Percentiles rank a stretch among this genome's conserved stretches.
These are phyloP conservation scores for Geotrichum phurueaensis DNA, from an alignment of 1,139 yeast genomes.

Conservation along the genomic window DNA sequence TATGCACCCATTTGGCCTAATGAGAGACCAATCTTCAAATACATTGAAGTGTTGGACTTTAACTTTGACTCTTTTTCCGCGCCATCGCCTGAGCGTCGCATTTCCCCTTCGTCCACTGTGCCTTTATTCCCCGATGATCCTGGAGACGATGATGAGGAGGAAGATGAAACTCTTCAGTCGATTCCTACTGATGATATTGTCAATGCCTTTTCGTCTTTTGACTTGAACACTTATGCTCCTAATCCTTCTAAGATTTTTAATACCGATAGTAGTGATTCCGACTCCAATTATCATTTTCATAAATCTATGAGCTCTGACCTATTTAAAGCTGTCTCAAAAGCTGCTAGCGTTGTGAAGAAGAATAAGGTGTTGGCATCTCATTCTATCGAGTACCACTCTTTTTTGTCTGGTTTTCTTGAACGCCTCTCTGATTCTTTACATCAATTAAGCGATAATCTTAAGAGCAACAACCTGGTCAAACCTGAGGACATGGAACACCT, in stretches of 20 bases:
- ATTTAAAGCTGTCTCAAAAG: neutral
- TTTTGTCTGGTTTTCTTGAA: conserved; percentile 9
- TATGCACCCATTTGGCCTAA: neutral
- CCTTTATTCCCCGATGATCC: conserved; percentile 9
- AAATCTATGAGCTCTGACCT: neutral
- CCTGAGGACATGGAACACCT: conserved; percentile 6
- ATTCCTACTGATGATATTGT: conserved; percentile 2
- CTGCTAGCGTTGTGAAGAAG: conserved; percentile 2
- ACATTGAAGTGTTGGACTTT: conserved; percentile 9
- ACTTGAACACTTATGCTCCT: conserved; percentile 14
- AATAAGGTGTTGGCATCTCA: conserved; percentile 10
- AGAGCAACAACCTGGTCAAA: neutral
- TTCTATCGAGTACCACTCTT: conserved; percentile 8
- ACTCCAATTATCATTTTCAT: neutral
- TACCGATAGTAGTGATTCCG: conserved; percentile 8
- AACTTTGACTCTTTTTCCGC: conserved; percentile 11
- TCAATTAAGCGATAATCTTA: neutral
- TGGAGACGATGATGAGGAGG: neutral
- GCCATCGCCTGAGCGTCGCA: conserved; percentile 3
- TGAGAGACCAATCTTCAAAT: conserved; percentile 3
- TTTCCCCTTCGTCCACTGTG: conserved; percentile 5
- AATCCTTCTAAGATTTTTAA: conserved; percentile 2
- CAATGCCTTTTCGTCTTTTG: conserved; percentile 9
- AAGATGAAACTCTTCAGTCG: neutral
- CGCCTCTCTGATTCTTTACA: conserved; percentile 6